Conservation (phyloP, 2,329 filamentous ascomycete genomes). For the Fusarium illudens region DNA sequence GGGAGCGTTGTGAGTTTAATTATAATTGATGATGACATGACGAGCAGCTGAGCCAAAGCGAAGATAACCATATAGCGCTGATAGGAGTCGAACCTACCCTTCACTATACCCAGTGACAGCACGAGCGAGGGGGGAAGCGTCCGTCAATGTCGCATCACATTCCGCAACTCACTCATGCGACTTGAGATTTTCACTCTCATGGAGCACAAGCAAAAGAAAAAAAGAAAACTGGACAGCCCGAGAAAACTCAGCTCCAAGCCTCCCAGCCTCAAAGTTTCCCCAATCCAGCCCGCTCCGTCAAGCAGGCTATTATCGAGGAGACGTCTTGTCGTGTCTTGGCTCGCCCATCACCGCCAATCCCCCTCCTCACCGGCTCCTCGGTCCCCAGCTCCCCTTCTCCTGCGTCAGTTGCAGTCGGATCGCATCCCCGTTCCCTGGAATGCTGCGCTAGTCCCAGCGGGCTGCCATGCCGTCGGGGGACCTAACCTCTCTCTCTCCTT, state of each 20-base stretch:
- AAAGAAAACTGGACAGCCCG: neutral
- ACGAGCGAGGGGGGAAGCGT: neutral
- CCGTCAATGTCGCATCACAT: neutral
- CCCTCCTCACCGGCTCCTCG: slow-evolving; percentile 4
- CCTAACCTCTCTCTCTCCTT: slow-evolving; percentile 14
- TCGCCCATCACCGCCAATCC: slow-evolving; percentile 13
- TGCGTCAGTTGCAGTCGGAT: slow-evolving; percentile 18
- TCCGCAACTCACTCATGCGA: neutral
- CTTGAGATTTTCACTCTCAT: neutral
- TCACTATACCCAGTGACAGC: too few species aligned
- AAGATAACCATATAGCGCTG: too few species aligned
- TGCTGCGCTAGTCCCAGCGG: slow-evolving; percentile 18
- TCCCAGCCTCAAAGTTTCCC: slow-evolving; percentile 21
- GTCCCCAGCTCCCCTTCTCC: slow-evolving; percentile 18
- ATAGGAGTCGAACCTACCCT: too few species aligned
- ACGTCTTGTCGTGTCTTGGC: neutral
- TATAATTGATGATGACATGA: slow-evolving; percentile 7
- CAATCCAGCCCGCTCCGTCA: neutral
- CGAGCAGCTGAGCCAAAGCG: neutral
- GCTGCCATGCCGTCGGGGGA: neutral
- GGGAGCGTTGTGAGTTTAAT: neutral
- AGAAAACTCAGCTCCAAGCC: slow-evolving; percentile 20
- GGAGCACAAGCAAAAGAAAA: neutral
- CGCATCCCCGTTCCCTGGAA: slow-evolving; percentile 28
- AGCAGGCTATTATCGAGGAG: neutral